These are phyloP conservation scores for Ustilago xerochloae DNA, from an alignment of 1,284 basidiomycete genomes.

Conservation along the genomic window DNA sequence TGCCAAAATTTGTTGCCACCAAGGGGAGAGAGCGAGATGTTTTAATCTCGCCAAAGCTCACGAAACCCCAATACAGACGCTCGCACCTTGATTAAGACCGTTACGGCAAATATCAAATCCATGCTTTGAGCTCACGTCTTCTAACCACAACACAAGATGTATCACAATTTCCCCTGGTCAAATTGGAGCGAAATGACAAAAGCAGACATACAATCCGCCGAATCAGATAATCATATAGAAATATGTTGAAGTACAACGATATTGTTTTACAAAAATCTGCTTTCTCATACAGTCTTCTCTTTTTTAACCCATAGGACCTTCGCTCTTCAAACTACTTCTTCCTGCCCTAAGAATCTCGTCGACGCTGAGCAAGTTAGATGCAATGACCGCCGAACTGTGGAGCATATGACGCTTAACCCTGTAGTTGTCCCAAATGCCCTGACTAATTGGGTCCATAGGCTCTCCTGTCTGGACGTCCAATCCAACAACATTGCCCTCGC, in stretches of 20 bases:
- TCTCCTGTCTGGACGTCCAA: slow-evolving; percentile 93
- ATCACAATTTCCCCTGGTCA: too few relatives aligned
- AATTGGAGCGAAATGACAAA: too few relatives aligned
- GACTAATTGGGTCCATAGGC: slow-evolving; percentile 92
- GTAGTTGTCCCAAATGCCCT: slow-evolving; percentile 99
- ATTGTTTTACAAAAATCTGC: not conserved
- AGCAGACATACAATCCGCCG: too few relatives aligned
- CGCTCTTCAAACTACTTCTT: slow-evolving; percentile 62
- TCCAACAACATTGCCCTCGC: slow-evolving; percentile 80
- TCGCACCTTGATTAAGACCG: too few relatives aligned
- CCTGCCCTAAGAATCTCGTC: slow-evolving; percentile 96
- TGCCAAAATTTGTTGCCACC: too few relatives aligned
- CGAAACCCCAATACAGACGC: too few relatives aligned
- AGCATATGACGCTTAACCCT: slow-evolving; percentile 98
- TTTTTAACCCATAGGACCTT: slow-evolving; percentile 50
- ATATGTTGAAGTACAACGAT: not conserved
- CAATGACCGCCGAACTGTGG: slow-evolving; percentile 95
- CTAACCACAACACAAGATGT: too few relatives aligned
- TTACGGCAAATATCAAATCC: too few relatives aligned
- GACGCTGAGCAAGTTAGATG: slow-evolving; percentile 91
- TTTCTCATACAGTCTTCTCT: not conserved
- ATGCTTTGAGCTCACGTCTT: too few relatives aligned
- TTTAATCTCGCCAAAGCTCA: too few relatives aligned
- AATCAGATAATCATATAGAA: too few relatives aligned
- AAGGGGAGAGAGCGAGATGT: too few relatives aligned